Evolutionary conservation across 2,329 filamentous ascomycete genomes (phyloP), one percentile per base, ranked within the genome.

Genomic region (Ambrosiella cleistominuta): DNA sequence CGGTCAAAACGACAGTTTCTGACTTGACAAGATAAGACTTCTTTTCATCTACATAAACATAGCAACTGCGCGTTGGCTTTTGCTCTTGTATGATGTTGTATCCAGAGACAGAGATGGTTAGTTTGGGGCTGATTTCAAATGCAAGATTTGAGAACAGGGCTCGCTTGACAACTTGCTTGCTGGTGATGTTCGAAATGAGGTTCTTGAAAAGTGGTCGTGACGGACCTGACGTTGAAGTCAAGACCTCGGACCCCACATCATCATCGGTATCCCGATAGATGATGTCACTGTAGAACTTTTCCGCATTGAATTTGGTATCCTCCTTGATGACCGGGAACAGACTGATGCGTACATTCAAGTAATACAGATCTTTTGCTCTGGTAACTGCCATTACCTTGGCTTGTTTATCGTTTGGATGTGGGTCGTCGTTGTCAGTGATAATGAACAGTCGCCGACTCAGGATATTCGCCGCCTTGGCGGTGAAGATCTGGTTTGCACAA

Each of bases 401-500:
- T 7, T 78, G 74, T 69, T 90, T 93, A 67, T 87, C 83, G 15
- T 78, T 75, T 0, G 74, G 72, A 67, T 94, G 87, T 3, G 93
- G 93, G 63, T 89, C 78, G 67, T 97, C 93, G 63, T 95, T 88
- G 68, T 97, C 89, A 0, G 93, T 97, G 58, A 98, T 88, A 62
- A 98, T 81, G 70, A 98, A 98, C n/a, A 98, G 72, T 39, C 93
- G 81, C 61, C 91, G 78, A 5, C 91, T 97, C 3, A 88, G 85
- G 68, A 97, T 97, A 66, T 96, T 97, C 15, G 93, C 83, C 0
- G 93, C 90, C 68, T 86, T 95, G 2, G 88, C 95, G 1, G 90
- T 95, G 67, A 98, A 96, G 56, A 97, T 86, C 66, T 96, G 89
- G 63, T 97, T 97, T 42, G 89, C 91, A 64, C 90, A 95, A 67